These are phyloP conservation scores for Cetradonia linearis DNA, from an alignment of 495 filamentous ascomycete species.

Conservation along the genomic window DNA sequence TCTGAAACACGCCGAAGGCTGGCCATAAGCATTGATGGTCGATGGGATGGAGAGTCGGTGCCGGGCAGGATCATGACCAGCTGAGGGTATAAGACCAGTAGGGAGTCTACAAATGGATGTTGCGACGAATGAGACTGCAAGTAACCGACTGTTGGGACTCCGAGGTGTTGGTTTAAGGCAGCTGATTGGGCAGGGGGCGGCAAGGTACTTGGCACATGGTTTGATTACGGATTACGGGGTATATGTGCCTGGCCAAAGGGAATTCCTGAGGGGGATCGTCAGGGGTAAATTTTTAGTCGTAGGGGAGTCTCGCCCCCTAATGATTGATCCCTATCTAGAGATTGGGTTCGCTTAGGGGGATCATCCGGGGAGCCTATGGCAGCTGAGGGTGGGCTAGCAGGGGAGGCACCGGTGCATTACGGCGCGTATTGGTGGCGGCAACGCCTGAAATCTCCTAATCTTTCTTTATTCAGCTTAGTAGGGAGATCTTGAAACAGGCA, in stretches of 20 bases:
- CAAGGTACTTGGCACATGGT: background rate
- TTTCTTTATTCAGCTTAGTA: background rate
- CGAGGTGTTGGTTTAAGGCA: background rate
- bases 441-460: background rate
- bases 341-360: background rate
- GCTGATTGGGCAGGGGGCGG: background rate
- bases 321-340: background rate
- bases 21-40: background rate
- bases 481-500: background rate
- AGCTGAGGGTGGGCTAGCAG: background rate
- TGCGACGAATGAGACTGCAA: background rate
- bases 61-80: conserved; percentile 3
- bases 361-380: background rate
- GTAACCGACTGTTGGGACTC: background rate
- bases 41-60: background rate
- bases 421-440: conserved; percentile 4
- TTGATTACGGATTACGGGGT: background rate
- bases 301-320: background rate
- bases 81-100: background rate
- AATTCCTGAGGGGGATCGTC: background rate
- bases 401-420: background rate
- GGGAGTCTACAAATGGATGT: background rate
- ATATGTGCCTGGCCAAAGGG: background rate
- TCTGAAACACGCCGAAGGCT: background rate
- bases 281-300: background rate